Evolutionary conservation across 371 early-diverging fungal genomes (phyloP).

Genomic region (Mucor racemosus): DNA sequence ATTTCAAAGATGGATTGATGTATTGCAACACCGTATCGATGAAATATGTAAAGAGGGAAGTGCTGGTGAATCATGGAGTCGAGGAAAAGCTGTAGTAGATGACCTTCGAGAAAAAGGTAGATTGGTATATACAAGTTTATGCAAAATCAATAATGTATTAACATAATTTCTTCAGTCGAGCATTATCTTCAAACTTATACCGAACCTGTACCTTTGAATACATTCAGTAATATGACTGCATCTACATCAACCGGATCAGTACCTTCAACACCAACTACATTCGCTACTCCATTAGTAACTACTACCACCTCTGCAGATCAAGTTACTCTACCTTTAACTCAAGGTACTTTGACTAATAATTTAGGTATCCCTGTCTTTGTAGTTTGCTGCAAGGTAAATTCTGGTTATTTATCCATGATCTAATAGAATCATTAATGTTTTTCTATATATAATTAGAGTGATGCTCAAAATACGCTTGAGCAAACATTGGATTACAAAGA

Average conservation of each 20-base stretch:
- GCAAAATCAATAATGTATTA: not conserved
- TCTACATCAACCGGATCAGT: conserved; percentile 45
- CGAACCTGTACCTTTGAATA: conserved; percentile 44
- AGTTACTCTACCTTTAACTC: conserved; percentile 78
- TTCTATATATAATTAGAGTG: conserved; percentile 61
- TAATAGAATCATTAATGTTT: not conserved
- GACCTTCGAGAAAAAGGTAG: conserved; percentile 75
- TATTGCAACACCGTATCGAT: conserved; percentile 70
- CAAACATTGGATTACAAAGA: conserved; percentile 87
- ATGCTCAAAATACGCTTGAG: conserved; percentile 76
- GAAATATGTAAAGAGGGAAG: conserved; percentile 65
- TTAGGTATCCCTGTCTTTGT: conserved; percentile 88
- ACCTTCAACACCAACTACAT: conserved; percentile 26
- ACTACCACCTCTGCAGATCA: conserved; percentile 56
- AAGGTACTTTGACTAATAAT: conserved; percentile 83
- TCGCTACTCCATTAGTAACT: conserved; percentile 45
- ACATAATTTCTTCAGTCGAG: conserved; percentile 45
- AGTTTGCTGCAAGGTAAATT: conserved; percentile 86
- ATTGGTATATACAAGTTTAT: not conserved
- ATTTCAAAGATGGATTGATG: conserved; percentile 80
- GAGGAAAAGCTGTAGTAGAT: conserved; percentile 72
- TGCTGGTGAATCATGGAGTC: conserved; percentile 60
- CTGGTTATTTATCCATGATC: not conserved
- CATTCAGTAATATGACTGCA: conserved; percentile 35
- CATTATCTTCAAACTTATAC: conserved; percentile 65